Conservation (phyloP, 2,329 filamentous ascomycete genomes). For the Alternaria solani region DNA sequence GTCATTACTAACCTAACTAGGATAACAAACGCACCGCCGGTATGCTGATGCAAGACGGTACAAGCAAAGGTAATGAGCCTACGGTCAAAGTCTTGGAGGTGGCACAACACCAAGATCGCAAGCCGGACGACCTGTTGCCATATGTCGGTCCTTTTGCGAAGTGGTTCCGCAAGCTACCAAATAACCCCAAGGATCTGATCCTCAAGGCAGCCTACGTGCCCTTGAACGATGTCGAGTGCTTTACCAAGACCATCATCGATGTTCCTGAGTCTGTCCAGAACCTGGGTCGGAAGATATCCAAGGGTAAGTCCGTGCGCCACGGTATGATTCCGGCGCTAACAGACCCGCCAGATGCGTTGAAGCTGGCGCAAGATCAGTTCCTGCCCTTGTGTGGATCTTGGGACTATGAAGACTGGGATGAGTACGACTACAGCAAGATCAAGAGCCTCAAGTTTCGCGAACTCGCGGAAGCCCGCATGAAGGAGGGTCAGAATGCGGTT, state of each 20-base stretch:
- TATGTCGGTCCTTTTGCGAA: conserved; percentile 77
- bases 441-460: conserved; percentile 85
- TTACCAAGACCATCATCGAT: conserved; percentile 74
- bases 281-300: conserved; percentile 55
- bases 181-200: conserved; percentile 70
- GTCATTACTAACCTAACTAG: conserved; percentile 50
- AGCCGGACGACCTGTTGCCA: conserved; percentile 85
- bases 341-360: conserved; percentile 55
- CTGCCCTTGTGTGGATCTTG: conserved; percentile 75
- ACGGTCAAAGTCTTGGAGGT: conserved; percentile 82
- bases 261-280: conserved; percentile 54
- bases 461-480: conserved; percentile 74
- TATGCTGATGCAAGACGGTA: conserved; percentile 79
- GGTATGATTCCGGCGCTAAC: conserved; percentile 12
- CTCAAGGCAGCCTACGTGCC: conserved; percentile 74
- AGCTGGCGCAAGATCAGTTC: conserved; percentile 73
- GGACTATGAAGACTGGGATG: conserved; percentile 78
- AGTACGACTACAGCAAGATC: conserved; percentile 81
- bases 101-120: conserved; percentile 71
- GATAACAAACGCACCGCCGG: conserved; percentile 85
- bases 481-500: conserved; percentile 69
- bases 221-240: conserved; percentile 80
- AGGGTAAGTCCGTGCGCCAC: conserved; percentile 55
- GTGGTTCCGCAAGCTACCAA: conserved; percentile 72
- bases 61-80: conserved; percentile 70